These are phyloP conservation scores for Lactarius akahatsu DNA, from an alignment of 768 basidiomycete genomes.

Conservation along the genomic window DNA sequence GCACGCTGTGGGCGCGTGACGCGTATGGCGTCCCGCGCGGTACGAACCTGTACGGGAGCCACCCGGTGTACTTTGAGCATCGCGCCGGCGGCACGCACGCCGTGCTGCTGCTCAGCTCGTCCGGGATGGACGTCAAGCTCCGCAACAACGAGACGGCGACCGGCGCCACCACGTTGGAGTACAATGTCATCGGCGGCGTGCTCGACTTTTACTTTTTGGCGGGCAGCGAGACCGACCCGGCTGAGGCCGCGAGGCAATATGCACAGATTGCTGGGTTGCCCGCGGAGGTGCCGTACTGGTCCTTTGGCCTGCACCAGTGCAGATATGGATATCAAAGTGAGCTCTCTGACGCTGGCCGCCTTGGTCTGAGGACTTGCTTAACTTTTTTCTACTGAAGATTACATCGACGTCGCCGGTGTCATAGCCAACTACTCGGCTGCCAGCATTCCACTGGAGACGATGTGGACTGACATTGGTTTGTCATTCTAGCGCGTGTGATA, in stretches of 20 bases:
- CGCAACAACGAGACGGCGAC: conserved; percentile 34
- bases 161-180: conserved; percentile 53
- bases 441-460: conserved; percentile 67
- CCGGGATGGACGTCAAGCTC: conserved; percentile 78
- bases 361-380: background rate
- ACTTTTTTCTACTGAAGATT: conserved; percentile 42
- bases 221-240: conserved; percentile 59
- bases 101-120: conserved; percentile 66
- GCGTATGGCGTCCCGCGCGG: conserved; percentile 55
- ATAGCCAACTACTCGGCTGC: conserved; percentile 61
- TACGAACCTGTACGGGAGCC: conserved; percentile 69
- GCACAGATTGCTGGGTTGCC: conserved; percentile 63
- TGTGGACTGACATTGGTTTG: conserved; percentile 76
- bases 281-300: conserved; percentile 75
- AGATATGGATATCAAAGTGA: conserved; percentile 64
- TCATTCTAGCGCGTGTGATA: background rate
- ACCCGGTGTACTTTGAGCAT: conserved; percentile 73
- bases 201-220: conserved; percentile 79
- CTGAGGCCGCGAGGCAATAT: conserved; percentile 64
- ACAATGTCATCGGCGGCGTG: conserved; percentile 75
- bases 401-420: conserved; percentile 59
- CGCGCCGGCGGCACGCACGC: conserved; percentile 63
- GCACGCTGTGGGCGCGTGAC: conserved; percentile 67
- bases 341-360: conserved; percentile 22
- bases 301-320: conserved; percentile 70